Conservation (phyloP, 1,139 yeast species). For the Yamadazyma sp. region DNA sequence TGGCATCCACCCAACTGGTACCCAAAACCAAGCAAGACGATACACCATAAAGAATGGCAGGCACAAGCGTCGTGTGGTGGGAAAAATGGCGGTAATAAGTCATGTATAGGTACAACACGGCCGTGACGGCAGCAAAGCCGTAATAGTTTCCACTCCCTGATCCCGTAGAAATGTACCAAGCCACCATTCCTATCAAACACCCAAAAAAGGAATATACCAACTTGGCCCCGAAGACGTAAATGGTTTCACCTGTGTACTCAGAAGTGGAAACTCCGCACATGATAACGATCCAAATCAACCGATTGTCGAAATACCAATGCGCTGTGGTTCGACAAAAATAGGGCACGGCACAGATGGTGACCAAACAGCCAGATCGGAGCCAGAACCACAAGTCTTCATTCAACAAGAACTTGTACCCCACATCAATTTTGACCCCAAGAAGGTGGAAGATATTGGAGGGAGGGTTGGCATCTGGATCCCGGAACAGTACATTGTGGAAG, state of each 20-base stretch:
- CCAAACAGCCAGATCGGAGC: conserved; percentile 28
- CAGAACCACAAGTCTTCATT: conserved; percentile 32
- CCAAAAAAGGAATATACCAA: conserved; percentile 32
- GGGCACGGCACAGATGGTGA: conserved; percentile 27
- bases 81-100: conserved; percentile 35
- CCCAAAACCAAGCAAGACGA: conserved; percentile 35
- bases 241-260: conserved; percentile 35
- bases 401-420: conserved; percentile 18
- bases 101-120: conserved; percentile 25
- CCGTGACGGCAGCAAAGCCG: conserved; percentile 33
- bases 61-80: conserved; percentile 28
- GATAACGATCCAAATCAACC: conserved; percentile 36
- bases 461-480: conserved; percentile 33
- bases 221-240: conserved; percentile 29
- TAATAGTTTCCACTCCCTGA: conserved; percentile 32
- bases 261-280: conserved; percentile 35
- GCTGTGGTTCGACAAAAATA: conserved; percentile 33
- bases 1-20: conserved; percentile 33
- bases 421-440: conserved; percentile 19
- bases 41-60: conserved; percentile 30
- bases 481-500: conserved; percentile 6
- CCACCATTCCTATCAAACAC: conserved; percentile 31
- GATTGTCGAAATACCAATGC: conserved; percentile 27
- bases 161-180: conserved; percentile 41
- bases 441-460: conserved; percentile 25